Evolutionary conservation across 306 rosid species (phyloP).

Genomic region (Delonix regia): DNA sequence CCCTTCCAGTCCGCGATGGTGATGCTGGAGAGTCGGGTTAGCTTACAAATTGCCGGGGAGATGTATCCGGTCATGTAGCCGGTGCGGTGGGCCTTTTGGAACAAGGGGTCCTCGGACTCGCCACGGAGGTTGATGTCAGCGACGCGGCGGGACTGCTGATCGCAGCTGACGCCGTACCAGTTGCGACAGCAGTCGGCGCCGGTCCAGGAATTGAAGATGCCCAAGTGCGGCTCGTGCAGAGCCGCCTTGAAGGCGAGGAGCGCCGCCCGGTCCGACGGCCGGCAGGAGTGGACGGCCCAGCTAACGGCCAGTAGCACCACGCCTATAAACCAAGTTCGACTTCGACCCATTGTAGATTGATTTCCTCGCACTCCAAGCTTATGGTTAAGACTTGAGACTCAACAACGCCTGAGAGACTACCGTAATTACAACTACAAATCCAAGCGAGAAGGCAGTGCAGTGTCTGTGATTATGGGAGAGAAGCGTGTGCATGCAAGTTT

Average conservation of each 20-base stretch:
- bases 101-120: constrained; percentile 81
- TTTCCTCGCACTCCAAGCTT: too few species aligned
- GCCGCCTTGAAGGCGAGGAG: constrained; percentile 71
- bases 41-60: constrained; percentile 73
- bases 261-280: constrained; percentile 74
- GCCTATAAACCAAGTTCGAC: neutral
- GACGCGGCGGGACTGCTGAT: constrained; percentile 58
- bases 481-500: constrained; percentile 5
- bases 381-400: too few species aligned
- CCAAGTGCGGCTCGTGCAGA: constrained; percentile 66
- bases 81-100: constrained; percentile 56
- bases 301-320: constrained; percentile 19
- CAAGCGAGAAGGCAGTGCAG: neutral
- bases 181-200: constrained; percentile 80
- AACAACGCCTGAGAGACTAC: too few species aligned
- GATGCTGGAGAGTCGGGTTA: constrained; percentile 70
- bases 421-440: too few species aligned
- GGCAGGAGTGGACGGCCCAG: constrained; percentile 55
- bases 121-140: constrained; percentile 96
- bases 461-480: neutral
- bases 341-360: constrained; percentile 31
- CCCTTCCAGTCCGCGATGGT: constrained; percentile 95
- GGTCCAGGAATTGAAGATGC: constrained; percentile 82
- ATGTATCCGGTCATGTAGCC: constrained; percentile 89
- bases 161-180: constrained; percentile 94